Base-by-base conservation (phyloP, 257 asterid species). In the Solanum appendiculatum region DNA sequence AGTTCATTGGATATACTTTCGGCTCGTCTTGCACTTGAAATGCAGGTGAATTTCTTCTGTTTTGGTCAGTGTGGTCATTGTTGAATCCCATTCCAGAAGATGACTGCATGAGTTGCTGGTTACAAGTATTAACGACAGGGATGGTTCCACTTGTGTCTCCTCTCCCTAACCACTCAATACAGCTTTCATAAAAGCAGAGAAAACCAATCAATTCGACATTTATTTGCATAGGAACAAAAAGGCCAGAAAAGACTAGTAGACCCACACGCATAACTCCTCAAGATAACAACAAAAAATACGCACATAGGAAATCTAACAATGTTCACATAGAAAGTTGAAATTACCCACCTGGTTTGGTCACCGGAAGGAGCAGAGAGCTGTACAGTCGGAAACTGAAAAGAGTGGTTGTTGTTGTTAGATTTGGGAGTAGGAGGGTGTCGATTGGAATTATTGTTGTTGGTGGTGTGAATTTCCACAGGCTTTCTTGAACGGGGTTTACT, bases 141-240 rank as follows among this genome's bases (percentile, higher is more conserved):
- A 40, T 83, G 86, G 68, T 86, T 23, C 40, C 46, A 36, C 82
- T 42, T 74, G 64, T 69, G 91, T 90, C 92, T 70, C 90, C 93
- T 89, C 91, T 90, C 90, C 87, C 88, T 84, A 93, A 87, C 95
- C 94, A 92, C 89, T 90, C 95, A 25, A 89, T 66, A 88, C 89
- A 44, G 86, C 94, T 94, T 88, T 89, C 87, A 88, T 51, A 84
- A 16, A 77, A 56, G 86, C 33, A 77, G 37, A 34, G 36, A 82
- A 86, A 64, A 70, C 29, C 86, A 74, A 46, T 11, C 20, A 63
- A 60, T 42, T 77, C 8, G 9, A 56, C 86, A 89, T 87, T 89
- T 63, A 89, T 72, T 90, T 82, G 88, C 89, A 86, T 72, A 69
- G 29, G n/a, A 86, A 89, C 91, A 90, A 91, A 70, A 86, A 84